Base-by-base conservation (phyloP, 2,329 filamentous ascomycete species). In the Rhinocladiella mackenziei region DNA sequence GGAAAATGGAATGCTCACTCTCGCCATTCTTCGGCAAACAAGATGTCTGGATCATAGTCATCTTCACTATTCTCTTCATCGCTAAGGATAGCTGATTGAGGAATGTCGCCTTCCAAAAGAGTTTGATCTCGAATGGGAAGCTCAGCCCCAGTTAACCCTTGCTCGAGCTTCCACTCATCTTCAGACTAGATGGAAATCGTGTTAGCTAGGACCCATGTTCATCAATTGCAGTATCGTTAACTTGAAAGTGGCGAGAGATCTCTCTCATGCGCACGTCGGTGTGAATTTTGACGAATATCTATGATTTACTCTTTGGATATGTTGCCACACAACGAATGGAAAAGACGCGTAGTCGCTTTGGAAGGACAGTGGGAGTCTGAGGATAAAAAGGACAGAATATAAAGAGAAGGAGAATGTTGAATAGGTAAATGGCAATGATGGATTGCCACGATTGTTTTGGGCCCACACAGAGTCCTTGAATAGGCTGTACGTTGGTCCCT, bases 131-230 rank as follows among this genome's bases (percentile, higher is more conserved):
- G 62, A 18, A 74, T 62, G 0, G 71, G 70, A 11, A 75, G 60
- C 25, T 67, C 67, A 2, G 69, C 65, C 28, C 61, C 68, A n/a
- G 66, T 62, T 20, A 76, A 53, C 5, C 73, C 73, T 55, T 76
- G 73, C 46, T 76, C 73, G 36, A 76, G 69, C 57, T 68, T 74
- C 72, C 73, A 76, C 59, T 76, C 73, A 63, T 76, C 71, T 25
- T 38, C 9, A 11, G 50, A 47, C 47, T 53, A 44, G 10, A 36
- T 13, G 22, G 22, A 25, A 28, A 42, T 31, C 31, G 48, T 47
- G 42, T 49, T 39, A 48, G 45, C 33, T 34, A 25, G 19, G 23
- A 19, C 10, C 22, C 17, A 33, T 5, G 7, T 15, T 23, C 4
- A 30, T 7, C 4, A 17, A 4, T 17, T 7, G 6, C 10, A 14